Evolutionary conservation across 2,329 filamentous ascomycete genomes (phyloP).

Genomic region (Exophiala sideris): DNA sequence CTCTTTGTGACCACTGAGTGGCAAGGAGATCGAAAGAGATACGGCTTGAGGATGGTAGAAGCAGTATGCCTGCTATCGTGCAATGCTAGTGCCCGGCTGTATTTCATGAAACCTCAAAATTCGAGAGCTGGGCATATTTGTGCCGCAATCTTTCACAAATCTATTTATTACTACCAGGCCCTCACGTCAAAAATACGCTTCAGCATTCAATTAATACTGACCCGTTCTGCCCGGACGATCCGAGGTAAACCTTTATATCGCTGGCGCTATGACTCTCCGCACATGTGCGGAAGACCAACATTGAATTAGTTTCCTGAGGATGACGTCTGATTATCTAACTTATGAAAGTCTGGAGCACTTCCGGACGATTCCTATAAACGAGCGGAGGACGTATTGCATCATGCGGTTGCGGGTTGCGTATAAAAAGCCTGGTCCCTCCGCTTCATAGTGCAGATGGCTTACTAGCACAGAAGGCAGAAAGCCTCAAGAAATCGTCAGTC

Average conservation of each 20-base stretch:
- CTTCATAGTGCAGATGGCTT: too few species aligned
- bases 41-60: background rate
- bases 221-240: background rate
- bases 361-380: too few species aligned
- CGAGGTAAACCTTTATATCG: background rate
- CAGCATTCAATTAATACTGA: background rate
- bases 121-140: too few species aligned
- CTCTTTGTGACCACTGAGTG: background rate
- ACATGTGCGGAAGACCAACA: background rate
- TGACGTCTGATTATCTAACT: too few species aligned
- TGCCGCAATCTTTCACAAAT: too few species aligned
- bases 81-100: background rate
- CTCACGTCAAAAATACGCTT: too few species aligned
- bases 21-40: background rate
- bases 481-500: background rate
- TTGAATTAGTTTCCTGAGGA: background rate
- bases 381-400: too few species aligned
- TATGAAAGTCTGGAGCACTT: too few species aligned
- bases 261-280: too few species aligned
- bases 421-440: background rate
- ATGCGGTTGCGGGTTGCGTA: too few species aligned
- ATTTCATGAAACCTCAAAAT: too few species aligned
- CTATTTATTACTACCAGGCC: too few species aligned
- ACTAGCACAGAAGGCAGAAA: background rate
- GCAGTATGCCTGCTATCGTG: background rate